Conservation (phyloP, 352 stramenopile genomes). For the Albugo candida region DNA sequence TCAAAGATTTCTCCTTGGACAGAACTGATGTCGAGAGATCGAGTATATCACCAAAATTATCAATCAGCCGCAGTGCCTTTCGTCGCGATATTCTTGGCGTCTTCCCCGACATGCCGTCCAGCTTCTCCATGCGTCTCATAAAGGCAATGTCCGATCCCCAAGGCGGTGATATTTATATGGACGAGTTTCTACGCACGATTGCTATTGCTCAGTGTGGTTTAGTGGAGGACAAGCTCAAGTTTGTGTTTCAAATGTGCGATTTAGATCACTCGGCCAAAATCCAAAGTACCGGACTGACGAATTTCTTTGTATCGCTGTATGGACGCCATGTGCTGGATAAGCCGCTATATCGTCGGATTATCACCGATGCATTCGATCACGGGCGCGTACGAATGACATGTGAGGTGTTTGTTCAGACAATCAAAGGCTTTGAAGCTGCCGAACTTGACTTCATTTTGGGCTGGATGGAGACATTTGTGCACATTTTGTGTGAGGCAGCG, state of each 20-base stretch:
- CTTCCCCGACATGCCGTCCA: constrained; percentile 79
- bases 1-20: no score
- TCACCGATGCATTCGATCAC: constrained; percentile 70
- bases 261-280: constrained; percentile 71
- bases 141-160: constrained; percentile 72
- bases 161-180: constrained; percentile 74
- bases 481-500: constrained; percentile 70
- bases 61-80: constrained; percentile 48
- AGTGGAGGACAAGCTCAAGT: constrained; percentile 53
- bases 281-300: constrained; percentile 67
- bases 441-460: constrained; percentile 35
- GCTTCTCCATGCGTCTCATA: constrained; percentile 78
- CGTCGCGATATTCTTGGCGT: constrained; percentile 70
- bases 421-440: constrained; percentile 11
- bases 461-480: constrained; percentile 71
- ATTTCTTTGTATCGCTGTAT: constrained; percentile 68
- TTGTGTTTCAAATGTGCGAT: constrained; percentile 80
- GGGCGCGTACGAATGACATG: constrained; percentile 47
- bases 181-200: constrained; percentile 66
- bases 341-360: constrained; percentile 41
- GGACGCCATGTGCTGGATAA: constrained; percentile 56
- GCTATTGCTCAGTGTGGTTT: constrained; percentile 55
- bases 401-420: constrained; percentile 51
- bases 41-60: not conserved
- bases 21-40: no score